Evolutionary conservation across 257 asterid genomes (phyloP).

Genomic region (Prunella vulgaris): DNA sequence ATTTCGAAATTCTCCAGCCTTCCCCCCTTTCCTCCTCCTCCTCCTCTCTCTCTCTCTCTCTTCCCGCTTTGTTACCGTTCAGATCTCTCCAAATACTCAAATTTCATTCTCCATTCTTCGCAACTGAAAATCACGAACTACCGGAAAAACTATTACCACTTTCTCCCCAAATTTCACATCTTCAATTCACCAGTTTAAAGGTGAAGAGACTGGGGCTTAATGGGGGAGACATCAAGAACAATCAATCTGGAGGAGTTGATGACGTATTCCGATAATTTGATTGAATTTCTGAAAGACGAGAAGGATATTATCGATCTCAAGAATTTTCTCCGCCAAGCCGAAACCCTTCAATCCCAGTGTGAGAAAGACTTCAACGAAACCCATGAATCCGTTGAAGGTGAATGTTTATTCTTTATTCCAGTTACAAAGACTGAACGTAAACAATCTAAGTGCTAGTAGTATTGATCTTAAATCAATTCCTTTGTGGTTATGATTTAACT

Average conservation of each 20-base stretch:
- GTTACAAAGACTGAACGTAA: neutral
- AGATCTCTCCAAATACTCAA: neutral
- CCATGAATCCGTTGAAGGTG: slow-evolving; percentile 56
- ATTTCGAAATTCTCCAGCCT: neutral
- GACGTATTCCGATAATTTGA: slow-evolving; percentile 44
- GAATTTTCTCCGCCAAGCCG: slow-evolving; percentile 42
- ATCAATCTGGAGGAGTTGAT: slow-evolving; percentile 47
- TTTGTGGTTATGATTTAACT: neutral
- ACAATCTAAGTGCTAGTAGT: neutral
- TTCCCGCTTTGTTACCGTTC: neutral
- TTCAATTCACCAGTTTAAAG: neutral
- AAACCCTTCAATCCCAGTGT: slow-evolving; percentile 49
- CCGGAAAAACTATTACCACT: slow-evolving; percentile 5
- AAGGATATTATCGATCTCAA: slow-evolving; percentile 41
- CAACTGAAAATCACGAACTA: neutral
- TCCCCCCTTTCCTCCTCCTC: neutral
- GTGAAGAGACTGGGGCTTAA: neutral
- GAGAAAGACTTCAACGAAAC: slow-evolving; percentile 33
- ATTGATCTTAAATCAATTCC: neutral
- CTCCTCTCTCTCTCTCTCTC: neutral
- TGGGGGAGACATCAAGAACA: slow-evolving; percentile 33
- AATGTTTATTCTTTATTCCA: neutral
- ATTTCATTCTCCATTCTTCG: slow-evolving; percentile 1
- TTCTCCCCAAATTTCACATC: neutral
- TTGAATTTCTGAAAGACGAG: slow-evolving; percentile 42